Conservation (phyloP, 352 stramenopile species). For the Thalassiosira pacifica region DNA sequence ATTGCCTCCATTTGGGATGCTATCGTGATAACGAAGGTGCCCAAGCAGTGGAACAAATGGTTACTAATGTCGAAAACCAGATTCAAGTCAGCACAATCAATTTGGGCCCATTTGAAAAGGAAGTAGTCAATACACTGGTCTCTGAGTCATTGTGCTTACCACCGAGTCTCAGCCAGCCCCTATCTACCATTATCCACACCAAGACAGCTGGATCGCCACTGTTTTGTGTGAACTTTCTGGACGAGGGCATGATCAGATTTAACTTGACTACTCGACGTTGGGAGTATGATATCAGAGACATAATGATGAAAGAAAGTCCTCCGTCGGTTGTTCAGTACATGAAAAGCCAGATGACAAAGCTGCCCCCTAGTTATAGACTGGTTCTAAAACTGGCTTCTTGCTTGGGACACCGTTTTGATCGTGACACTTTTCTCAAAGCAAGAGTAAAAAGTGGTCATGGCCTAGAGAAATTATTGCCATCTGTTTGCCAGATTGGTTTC, state of each 20-base stretch:
- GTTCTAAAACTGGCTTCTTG: not conserved
- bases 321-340: not conserved
- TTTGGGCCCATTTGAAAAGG: not conserved
- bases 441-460: not conserved
- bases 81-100: not conserved
- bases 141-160: not conserved
- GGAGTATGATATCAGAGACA: not conserved
- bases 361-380: not conserved
- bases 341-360: not conserved
- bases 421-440: not conserved
- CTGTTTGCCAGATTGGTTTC: not conserved
- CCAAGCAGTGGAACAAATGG: not conserved
- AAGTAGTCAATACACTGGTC: not conserved
- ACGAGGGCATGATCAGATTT: not conserved
- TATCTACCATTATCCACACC: not conserved
- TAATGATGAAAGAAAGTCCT: not conserved
- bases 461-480: not conserved
- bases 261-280: not conserved
- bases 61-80: not conserved
- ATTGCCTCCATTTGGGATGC: not conserved
- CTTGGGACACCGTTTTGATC: conserved; percentile 1
- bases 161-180: not conserved
- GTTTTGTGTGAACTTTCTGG: not conserved
- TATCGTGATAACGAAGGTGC: not conserved
- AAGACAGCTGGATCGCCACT: not conserved